These are phyloP conservation scores for Dictyophora rubrovolvata DNA, from an alignment of 768 basidiomycete species.

Conservation along the genomic window DNA sequence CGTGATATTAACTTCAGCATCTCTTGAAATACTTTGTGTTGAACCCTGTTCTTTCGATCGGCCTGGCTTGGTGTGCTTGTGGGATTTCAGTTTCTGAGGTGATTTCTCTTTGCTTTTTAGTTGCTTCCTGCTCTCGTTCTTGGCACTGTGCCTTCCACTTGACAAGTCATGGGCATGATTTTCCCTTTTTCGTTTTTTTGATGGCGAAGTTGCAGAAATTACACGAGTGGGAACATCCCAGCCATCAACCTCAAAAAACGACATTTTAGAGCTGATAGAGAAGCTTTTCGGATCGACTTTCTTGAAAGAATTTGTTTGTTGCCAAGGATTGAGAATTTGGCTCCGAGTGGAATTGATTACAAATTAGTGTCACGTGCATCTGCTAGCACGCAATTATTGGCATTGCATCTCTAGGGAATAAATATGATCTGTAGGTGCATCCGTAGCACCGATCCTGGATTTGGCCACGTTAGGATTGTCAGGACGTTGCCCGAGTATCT, in stretches of 20 bases:
- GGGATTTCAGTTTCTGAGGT: conserved; percentile 10
- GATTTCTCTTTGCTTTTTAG: conserved; percentile 5
- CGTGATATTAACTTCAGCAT: not conserved
- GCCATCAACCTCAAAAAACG: conserved; percentile 58
- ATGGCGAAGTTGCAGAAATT: conserved; percentile 27
- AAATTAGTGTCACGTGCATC: not conserved
- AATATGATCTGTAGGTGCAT: too few relatives aligned
- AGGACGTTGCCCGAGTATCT: too few relatives aligned
- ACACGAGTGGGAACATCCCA: conserved; percentile 43
- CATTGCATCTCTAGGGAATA: not conserved
- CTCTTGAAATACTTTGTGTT: not conserved
- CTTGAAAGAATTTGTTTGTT: too few relatives aligned
- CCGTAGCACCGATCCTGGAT: too few relatives aligned
- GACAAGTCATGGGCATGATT: conserved; percentile 27
- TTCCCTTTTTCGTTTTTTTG: conserved; percentile 45
- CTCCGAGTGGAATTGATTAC: too few relatives aligned
- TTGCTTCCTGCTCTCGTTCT: conserved; percentile 25
- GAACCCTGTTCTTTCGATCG: conserved; percentile 3
- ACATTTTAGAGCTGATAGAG: conserved; percentile 20
- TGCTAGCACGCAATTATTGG: not conserved
- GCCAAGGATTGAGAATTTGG: too few relatives aligned
- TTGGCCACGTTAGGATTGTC: too few relatives aligned
- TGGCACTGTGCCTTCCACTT: conserved; percentile 42
- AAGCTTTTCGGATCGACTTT: not conserved
- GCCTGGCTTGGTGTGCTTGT: conserved; percentile 1